Conservation (phyloP, 768 basidiomycete genomes). For the Kwoniella sp. region DNA sequence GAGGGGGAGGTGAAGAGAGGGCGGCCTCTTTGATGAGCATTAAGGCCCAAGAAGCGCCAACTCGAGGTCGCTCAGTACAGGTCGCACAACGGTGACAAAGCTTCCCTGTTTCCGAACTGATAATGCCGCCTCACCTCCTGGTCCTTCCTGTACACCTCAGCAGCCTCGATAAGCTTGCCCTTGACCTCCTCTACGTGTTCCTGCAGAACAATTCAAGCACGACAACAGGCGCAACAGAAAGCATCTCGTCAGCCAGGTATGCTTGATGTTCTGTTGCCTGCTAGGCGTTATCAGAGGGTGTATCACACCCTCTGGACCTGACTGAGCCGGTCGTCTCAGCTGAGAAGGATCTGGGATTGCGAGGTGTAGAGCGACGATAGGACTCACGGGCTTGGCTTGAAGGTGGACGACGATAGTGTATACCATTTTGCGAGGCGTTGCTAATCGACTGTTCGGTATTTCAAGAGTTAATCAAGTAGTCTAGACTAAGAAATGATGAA, state of each 20-base stretch:
- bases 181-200: constrained; percentile 53
- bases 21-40: no score
- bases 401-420: constrained; percentile 56
- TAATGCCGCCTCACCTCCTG: constrained; percentile 47
- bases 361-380: not conserved
- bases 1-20: no score
- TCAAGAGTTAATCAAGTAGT: no score
- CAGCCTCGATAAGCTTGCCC: constrained; percentile 55
- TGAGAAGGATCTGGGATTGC: not conserved
- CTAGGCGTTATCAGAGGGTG: no score
- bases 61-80: no score
- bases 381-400: constrained; percentile 48
- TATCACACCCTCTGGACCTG: no score
- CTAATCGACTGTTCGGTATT: no score
- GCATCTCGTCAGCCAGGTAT: not conserved
- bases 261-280: no score
- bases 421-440: constrained; percentile 54
- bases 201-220: constrained; percentile 26
- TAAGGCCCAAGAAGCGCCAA: no score
- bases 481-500: not conserved
- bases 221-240: not conserved
- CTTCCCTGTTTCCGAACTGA: no score
- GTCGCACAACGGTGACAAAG: no score
- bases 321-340: no score
- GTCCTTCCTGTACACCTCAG: constrained; percentile 54